A percentile compares a stretch with the other conserved stretches of the same genome.
These are phyloP conservation scores for Quercus gilva DNA, from an alignment of 306 rosid species.

Conservation along the genomic window DNA sequence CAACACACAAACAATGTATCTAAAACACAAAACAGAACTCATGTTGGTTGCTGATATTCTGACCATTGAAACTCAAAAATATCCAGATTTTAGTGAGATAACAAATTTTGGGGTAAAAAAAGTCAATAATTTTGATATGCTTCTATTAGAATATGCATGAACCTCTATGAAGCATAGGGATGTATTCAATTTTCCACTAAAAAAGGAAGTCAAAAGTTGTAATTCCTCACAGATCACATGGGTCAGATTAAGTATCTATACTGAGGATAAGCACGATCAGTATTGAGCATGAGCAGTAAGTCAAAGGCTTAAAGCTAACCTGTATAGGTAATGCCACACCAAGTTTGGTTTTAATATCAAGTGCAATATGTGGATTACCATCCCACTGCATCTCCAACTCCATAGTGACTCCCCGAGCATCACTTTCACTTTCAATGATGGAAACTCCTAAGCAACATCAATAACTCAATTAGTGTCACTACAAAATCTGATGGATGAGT, in stretches of 20 bases:
- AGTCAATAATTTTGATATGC: neutral
- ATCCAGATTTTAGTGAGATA: neutral
- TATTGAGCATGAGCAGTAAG: constrained; percentile 1
- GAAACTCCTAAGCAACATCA: constrained; percentile 52
- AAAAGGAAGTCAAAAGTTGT: neutral
- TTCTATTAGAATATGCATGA: neutral
- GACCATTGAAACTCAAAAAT: neutral
- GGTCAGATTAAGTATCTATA: neutral
- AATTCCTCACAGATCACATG: neutral
- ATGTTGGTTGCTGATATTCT: neutral
- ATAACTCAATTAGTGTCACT: constrained; percentile 19
- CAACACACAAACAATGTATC: neutral
- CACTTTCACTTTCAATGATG: constrained; percentile 62
- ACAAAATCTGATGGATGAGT: constrained; percentile 10
- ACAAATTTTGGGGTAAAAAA: neutral
- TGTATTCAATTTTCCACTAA: neutral
- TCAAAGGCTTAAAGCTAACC: constrained; percentile 39
- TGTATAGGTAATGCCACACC: constrained; percentile 83
- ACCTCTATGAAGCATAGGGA: neutral
- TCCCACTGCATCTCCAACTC: constrained; percentile 98
- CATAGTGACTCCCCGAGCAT: constrained; percentile 55
- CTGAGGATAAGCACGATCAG: neutral
- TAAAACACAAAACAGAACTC: neutral
- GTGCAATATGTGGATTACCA: constrained; percentile 76
- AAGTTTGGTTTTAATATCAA: constrained; percentile 73